Evolutionary conservation across 805 yeast genomes (phyloP), one percentile per base, ranked within the genome.

Genomic region (Metschnikowia aberdeeniae): DNA sequence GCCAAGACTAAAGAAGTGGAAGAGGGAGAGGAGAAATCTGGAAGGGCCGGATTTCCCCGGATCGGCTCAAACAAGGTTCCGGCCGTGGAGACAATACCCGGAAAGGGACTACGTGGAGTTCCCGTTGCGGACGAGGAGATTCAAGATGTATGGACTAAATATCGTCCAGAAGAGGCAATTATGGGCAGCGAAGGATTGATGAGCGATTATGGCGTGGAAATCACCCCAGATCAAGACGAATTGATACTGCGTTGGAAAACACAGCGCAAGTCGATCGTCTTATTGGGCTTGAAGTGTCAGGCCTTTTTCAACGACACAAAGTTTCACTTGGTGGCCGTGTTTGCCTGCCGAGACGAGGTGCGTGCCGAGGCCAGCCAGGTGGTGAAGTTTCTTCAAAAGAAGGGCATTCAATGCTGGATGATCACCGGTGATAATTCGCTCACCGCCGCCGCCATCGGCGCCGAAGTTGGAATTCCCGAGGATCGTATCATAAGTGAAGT

Each of bases 381-480:
- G 0, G 68, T 85, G 14, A 43, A 51, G 14, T 57, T 48, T 34
- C 58, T 70, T 6, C 59, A 62, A 24, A 54, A 64, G 6, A 63
- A 64, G 6, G 73, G 75, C 5, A 76, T 84, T 14, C 74, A 75
- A 19, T 76, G 84, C 41, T 85, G 85, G 81, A 82, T 85, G 86
- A 79, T 86, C 34, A 80, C 89, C 3, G 93, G 93, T 17, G 93
- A 86, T 59, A 84, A 83, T 55, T 71, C 58, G 40, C 57, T 71
- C 19, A 86, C 93, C 0, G 92, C 93, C 1, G 67, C 70, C 22
- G 81, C 87, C 0, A 80, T 86, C 29, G 92, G 84, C 0, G 56
- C 61, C 9, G 82, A 81, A 52, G 67, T 86, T 14, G 86, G 86
- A 0, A 82, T 86, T 13, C 41, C 48, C 1, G 40, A 52, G 5